phyloP scores from a whole-genome alignment of 768 basidiomycete species.

The Trametes cinnabarina region DNA sequence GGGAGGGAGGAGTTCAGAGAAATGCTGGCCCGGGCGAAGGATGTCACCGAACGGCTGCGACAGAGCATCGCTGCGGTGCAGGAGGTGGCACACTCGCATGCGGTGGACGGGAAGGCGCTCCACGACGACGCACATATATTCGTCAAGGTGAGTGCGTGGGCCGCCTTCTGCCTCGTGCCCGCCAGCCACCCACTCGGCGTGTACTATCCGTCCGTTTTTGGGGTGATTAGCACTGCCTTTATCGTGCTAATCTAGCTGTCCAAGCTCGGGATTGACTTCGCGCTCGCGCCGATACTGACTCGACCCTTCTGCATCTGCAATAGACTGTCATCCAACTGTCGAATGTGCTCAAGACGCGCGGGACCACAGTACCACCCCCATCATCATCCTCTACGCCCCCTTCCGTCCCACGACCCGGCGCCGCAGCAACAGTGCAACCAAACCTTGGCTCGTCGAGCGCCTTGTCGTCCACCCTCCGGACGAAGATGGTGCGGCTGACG shows the following conservation, averaged over 20 bases:
- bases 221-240: neutral
- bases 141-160: constrained; percentile 63
- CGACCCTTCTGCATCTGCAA: constrained; percentile 4
- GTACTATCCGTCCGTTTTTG: neutral
- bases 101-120: constrained; percentile 56
- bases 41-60: constrained; percentile 60
- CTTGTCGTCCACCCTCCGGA: constrained; percentile 61
- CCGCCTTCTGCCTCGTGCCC: constrained; percentile 7
- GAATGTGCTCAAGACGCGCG: constrained; percentile 65
- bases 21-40: constrained; percentile 58
- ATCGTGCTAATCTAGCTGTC: neutral
- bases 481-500: constrained; percentile 71
- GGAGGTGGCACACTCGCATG: constrained; percentile 43
- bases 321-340: constrained; percentile 78
- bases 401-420: neutral
- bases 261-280: neutral
- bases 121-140: constrained; percentile 80
- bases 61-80: constrained; percentile 58
- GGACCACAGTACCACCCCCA: constrained; percentile 25
- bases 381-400: neutral
- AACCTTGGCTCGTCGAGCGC: constrained; percentile 33
- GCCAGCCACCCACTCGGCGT: neutral
- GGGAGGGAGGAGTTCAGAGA: constrained; percentile 46
- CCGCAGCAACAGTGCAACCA: neutral
- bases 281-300: neutral